Conservation (phyloP, 129 eudicot genomes). For the Deinandra increscens region DNA sequence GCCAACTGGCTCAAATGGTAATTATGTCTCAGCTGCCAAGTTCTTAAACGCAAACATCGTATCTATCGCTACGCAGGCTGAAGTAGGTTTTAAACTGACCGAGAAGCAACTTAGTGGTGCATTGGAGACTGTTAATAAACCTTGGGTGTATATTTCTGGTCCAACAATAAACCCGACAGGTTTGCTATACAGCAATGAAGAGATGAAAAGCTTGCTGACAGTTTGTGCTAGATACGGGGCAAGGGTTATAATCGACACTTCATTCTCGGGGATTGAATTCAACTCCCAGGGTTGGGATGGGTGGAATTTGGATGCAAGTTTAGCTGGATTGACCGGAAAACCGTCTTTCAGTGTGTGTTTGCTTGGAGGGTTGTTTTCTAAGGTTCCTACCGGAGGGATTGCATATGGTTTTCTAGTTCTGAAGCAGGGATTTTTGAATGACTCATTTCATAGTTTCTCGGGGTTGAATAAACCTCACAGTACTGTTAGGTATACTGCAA, state of each 20-base stretch:
- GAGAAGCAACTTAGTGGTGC: slow-evolving; percentile 45
- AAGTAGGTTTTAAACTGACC: slow-evolving; percentile 68
- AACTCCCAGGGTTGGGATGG: slow-evolving; percentile 44
- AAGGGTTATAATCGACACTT: slow-evolving; percentile 76
- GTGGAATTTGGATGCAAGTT: slow-evolving; percentile 68
- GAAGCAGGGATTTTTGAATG: slow-evolving; percentile 62
- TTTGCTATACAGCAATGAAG: slow-evolving; percentile 72
- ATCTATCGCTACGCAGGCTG: slow-evolving; percentile 52
- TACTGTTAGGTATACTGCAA: slow-evolving; percentile 72
- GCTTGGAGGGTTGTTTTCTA: slow-evolving; percentile 76
- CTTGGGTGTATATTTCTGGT: slow-evolving; percentile 92
- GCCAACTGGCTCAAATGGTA: slow-evolving; percentile 82
- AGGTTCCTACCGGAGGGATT: slow-evolving; percentile 84
- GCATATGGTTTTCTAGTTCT: slow-evolving; percentile 70
- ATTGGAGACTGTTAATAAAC: slow-evolving; percentile 54
- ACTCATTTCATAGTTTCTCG: slow-evolving; percentile 55
- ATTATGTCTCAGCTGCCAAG: slow-evolving; percentile 74
- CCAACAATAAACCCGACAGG: slow-evolving; percentile 94
- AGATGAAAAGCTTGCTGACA: slow-evolving; percentile 58
- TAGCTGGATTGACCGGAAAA: slow-evolving; percentile 43
- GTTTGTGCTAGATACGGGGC: slow-evolving; percentile 79
- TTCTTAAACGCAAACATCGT: slow-evolving; percentile 59
- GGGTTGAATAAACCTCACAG: slow-evolving; percentile 85
- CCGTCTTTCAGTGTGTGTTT: slow-evolving; percentile 62
- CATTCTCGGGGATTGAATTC: slow-evolving; percentile 78